These are phyloP conservation scores for Penicillium sp. DNA, from an alignment of 2,329 filamentous ascomycete genomes.

Conservation along the genomic window DNA sequence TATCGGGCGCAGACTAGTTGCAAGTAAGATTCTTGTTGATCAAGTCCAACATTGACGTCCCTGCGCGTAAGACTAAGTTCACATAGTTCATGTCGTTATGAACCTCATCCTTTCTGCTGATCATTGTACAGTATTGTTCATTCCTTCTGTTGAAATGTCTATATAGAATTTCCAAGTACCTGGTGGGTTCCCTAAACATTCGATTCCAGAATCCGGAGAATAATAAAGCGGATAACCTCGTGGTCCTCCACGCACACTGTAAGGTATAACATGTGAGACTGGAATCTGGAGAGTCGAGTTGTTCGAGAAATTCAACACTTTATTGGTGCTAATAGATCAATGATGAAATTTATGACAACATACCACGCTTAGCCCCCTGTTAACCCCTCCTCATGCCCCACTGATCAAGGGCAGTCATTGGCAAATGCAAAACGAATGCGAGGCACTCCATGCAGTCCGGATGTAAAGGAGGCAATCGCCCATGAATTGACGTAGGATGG, in stretches of 20 bases:
- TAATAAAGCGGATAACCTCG: background rate
- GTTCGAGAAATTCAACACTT: background rate
- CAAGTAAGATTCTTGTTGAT: no score
- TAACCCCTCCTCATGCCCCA: background rate
- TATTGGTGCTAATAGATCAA: background rate
- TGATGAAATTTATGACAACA: slow-evolving; percentile 2
- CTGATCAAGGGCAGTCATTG: background rate
- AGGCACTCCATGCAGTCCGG: background rate
- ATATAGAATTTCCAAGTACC: no score
- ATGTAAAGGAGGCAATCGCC: background rate
- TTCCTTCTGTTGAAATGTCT: no score
- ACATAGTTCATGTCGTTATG: no score
- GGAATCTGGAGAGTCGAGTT: no score
- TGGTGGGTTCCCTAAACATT: no score
- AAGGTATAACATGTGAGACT: background rate
- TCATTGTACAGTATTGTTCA: no score
- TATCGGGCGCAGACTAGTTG: no score
- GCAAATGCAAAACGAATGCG: background rate
- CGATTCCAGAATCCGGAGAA: background rate
- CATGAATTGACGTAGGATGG: slow-evolving; percentile 12
- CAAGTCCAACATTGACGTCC: background rate
- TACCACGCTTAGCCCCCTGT: background rate
- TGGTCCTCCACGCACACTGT: background rate
- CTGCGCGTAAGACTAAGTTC: background rate
- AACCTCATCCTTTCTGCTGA: no score